Evolutionary conservation across 495 filamentous ascomycete species (phyloP).

Genomic region (Baudoinia panamericana): DNA sequence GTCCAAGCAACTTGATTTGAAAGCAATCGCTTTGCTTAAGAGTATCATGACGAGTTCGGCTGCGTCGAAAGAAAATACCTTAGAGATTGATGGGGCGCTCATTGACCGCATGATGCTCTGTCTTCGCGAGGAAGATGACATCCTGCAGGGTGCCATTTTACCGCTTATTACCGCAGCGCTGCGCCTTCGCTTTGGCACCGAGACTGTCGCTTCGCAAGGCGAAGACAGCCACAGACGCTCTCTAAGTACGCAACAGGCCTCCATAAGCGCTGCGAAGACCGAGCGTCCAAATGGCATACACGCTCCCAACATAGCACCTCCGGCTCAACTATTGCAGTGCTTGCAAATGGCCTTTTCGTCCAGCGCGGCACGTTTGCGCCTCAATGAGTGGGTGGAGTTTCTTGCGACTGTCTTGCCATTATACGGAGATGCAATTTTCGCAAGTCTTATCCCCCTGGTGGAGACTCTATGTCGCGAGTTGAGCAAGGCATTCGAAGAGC

Average conservation of each 20-base stretch:
- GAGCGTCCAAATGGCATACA: not conserved
- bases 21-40: not conserved
- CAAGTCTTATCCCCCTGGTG: slow-evolving; percentile 77
- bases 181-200: not conserved
- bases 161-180: slow-evolving; percentile 5
- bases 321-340: slow-evolving; percentile 64
- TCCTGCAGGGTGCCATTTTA: slow-evolving; percentile 10
- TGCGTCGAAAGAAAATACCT: not conserved
- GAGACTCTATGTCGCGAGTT: slow-evolving; percentile 77
- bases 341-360: slow-evolving; percentile 72
- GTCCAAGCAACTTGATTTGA: not conserved
- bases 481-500: slow-evolving; percentile 47
- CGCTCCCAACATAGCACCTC: slow-evolving; percentile 34
- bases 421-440: slow-evolving; percentile 71
- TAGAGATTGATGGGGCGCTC: slow-evolving; percentile 4
- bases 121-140: not conserved
- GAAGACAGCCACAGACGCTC: slow-evolving; percentile 4
- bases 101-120: slow-evolving; percentile 2
- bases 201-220: not conserved
- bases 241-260: not conserved
- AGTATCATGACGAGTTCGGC: not conserved
- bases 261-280: not conserved
- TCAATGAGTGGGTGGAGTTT: slow-evolving; percentile 85
- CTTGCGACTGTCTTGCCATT: slow-evolving; percentile 74
- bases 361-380: slow-evolving; percentile 53